These are phyloP conservation scores for Gamarada debralockiae DNA, from an alignment of 495 filamentous ascomycete genomes.

Conservation along the genomic window DNA sequence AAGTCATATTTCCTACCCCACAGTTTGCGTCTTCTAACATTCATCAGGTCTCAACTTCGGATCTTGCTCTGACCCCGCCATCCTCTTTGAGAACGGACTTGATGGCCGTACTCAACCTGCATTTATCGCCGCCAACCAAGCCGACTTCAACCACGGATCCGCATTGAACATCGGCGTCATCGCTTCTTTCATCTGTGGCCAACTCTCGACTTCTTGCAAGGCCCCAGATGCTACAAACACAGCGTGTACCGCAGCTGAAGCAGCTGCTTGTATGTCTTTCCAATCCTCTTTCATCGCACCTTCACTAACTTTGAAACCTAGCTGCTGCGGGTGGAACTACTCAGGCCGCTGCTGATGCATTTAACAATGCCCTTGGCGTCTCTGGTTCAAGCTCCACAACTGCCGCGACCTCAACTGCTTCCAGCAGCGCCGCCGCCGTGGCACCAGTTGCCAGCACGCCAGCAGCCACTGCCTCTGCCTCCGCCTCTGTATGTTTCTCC, in stretches of 20 bases:
- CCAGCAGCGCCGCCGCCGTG: too few relatives aligned
- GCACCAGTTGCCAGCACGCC: neutral
- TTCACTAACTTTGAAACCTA: conserved; percentile 19
- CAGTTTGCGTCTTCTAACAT: conserved; percentile 8
- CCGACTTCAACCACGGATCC: conserved; percentile 56
- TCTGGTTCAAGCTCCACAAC: neutral
- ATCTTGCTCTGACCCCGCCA: conserved; percentile 47
- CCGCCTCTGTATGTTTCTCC: too few relatives aligned
- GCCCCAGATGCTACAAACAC: conserved; percentile 41
- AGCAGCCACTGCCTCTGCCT: too few relatives aligned
- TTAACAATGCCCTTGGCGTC: conserved; percentile 37
- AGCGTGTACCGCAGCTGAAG: conserved; percentile 41
- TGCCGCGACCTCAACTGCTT: too few relatives aligned
- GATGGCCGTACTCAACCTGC: conserved; percentile 48
- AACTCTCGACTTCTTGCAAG: conserved; percentile 48
- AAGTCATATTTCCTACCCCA: conserved; percentile 2
- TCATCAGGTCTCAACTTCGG: conserved; percentile 40
- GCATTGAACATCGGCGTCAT: conserved; percentile 53
- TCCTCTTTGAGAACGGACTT: conserved; percentile 48
- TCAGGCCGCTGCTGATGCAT: conserved; percentile 57
- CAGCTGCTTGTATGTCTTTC: conserved; percentile 29
- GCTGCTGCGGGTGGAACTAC: conserved; percentile 25
- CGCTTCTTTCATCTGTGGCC: conserved; percentile 51
- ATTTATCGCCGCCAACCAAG: conserved; percentile 45
- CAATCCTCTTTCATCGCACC: neutral